A percentile compares a stretch with the other conserved stretches of the same genome.
phyloP scores from a whole-genome alignment of 2,329 filamentous ascomycete species.

The Sclerotinia spermophila region DNA sequence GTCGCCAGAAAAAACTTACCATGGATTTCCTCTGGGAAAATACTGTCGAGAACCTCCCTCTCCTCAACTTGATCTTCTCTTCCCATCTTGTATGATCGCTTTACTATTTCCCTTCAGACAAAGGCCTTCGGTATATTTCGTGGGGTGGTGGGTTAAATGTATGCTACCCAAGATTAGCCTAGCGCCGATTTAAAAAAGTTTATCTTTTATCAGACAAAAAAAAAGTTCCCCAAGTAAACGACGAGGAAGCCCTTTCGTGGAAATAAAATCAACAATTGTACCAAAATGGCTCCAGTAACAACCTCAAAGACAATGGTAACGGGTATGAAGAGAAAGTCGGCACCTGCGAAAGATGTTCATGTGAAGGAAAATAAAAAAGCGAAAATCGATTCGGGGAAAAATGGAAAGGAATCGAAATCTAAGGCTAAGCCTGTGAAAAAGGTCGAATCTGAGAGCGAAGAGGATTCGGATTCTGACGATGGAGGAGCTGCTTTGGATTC shows the following conservation, averaged over 20 bases:
- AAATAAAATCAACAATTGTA: conserved; percentile 11
- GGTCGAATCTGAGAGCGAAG: conserved; percentile 37
- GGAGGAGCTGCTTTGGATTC: conserved; percentile 32
- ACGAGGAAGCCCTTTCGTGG: conserved; percentile 5
- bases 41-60: conserved; percentile 95
- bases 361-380: conserved; percentile 51
- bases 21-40: conserved; percentile 96
- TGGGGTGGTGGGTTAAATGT: conserved; percentile 10
- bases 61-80: conserved; percentile 92
- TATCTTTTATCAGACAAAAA: conserved; percentile 23
- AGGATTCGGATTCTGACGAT: conserved; percentile 37
- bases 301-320: conserved; percentile 45
- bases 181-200: conserved; percentile 25
- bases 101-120: neutral
- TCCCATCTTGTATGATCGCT: conserved; percentile 48
- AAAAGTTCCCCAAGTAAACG: conserved; percentile 19
- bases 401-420: conserved; percentile 12
- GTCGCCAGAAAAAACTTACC: conserved; percentile 47
- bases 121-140: conserved; percentile 5
- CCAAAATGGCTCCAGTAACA: conserved; percentile 36
- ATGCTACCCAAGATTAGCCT: conserved; percentile 24
- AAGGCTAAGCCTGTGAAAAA: conserved; percentile 32
- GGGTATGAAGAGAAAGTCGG: conserved; percentile 57
- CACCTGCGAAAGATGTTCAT: conserved; percentile 44
- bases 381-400: conserved; percentile 37